These are phyloP conservation scores for Pseudotsuga menziesii DNA, from an alignment of 75 land plant species.

Conservation along the genomic window DNA sequence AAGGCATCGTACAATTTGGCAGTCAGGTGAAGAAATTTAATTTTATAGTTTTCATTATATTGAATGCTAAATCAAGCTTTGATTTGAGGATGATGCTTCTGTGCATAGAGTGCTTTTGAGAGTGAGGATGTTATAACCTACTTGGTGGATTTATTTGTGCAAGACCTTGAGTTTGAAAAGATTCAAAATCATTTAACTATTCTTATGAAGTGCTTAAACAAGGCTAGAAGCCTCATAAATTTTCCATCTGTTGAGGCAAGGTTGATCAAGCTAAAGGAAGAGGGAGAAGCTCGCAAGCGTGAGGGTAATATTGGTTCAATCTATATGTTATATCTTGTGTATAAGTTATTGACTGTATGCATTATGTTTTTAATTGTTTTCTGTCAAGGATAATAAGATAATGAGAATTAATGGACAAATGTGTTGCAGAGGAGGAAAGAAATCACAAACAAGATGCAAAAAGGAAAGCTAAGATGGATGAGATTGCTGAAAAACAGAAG, in stretches of 20 bases:
- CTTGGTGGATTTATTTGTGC: slow-evolving; percentile 1
- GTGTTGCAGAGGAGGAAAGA: too few relatives aligned
- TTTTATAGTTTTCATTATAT: not conserved
- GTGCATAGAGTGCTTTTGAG: not conserved
- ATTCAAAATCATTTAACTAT: slow-evolving; percentile 62
- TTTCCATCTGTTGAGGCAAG: slow-evolving; percentile 43
- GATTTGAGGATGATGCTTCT: not conserved
- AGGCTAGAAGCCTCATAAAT: slow-evolving; percentile 56
- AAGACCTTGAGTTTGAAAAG: slow-evolving; percentile 85
- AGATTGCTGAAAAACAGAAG: too few relatives aligned
- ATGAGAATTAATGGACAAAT: too few relatives aligned
- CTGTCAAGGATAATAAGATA: too few relatives aligned
- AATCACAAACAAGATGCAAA: too few relatives aligned
- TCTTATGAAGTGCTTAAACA: slow-evolving; percentile 75
- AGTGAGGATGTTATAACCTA: not conserved
- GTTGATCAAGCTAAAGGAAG: too few relatives aligned
- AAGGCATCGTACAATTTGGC: slow-evolving; percentile 67
- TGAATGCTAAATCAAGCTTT: not conserved
- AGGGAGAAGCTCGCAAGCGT: too few relatives aligned
- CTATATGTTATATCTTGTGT: too few relatives aligned
- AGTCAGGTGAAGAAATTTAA: slow-evolving; percentile 52
- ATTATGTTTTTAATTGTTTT: too few relatives aligned
- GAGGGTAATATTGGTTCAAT: too few relatives aligned
- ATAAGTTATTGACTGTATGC: too few relatives aligned
- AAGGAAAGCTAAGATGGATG: too few relatives aligned